Evolutionary conservation across 2,329 filamentous ascomycete genomes (phyloP).

Genomic region (Rugonectria rugulosa): DNA sequence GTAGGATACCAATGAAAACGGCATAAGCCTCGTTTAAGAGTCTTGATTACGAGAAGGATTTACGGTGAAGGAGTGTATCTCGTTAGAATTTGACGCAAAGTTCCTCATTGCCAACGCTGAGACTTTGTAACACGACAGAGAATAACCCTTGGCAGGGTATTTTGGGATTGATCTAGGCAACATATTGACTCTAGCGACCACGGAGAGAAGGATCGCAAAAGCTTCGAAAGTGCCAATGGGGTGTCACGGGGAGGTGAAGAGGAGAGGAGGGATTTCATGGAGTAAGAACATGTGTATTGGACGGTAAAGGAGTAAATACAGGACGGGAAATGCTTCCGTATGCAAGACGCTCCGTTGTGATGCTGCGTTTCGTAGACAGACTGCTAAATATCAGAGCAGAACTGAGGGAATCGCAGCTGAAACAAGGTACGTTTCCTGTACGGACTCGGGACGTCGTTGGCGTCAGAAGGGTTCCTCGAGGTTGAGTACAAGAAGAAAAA

Average conservation of each 20-base stretch:
- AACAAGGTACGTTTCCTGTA: too few species aligned
- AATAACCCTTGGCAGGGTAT: conserved; percentile 87
- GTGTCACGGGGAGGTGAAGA: too few species aligned
- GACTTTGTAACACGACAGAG: conserved; percentile 93
- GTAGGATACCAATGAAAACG: conserved; percentile 19
- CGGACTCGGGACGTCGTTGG: too few species aligned
- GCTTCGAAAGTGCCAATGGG: conserved; percentile 86
- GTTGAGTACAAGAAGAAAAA: conserved; percentile 21
- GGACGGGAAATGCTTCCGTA: too few species aligned
- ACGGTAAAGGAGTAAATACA: too few species aligned
- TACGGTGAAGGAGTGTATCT: conserved; percentile 67
- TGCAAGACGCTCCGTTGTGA: too few species aligned
- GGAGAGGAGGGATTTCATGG: too few species aligned
- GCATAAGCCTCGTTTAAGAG: background rate
- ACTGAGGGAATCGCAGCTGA: too few species aligned
- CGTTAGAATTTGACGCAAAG: conserved; percentile 83
- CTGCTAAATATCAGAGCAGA: too few species aligned
- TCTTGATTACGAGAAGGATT: conserved; percentile 3
- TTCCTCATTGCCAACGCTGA: conserved; percentile 78
- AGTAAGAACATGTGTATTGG: too few species aligned
- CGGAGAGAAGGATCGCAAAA: conserved; percentile 72
- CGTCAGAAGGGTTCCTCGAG: conserved; percentile 7
- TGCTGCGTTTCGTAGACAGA: too few species aligned
- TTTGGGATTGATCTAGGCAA: conserved; percentile 79
- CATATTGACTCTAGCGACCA: conserved; percentile 89